These are phyloP conservation scores for Malus hybrid DNA, from an alignment of 331 rosid species.

Conservation along the genomic window DNA sequence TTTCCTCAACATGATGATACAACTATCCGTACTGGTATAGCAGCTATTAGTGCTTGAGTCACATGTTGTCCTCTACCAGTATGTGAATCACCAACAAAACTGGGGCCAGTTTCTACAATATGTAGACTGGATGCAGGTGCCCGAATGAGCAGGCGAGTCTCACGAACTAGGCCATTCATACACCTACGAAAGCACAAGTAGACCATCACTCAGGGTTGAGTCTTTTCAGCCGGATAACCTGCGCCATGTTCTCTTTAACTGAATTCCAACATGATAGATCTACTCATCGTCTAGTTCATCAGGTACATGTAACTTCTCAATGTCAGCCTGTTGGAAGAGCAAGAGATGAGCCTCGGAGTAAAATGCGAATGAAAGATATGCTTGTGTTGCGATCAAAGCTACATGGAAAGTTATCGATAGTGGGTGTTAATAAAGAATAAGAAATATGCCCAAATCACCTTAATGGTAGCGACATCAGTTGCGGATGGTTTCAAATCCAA, in stretches of 20 bases:
- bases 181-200: slow-evolving; percentile 62
- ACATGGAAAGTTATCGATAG: neutral
- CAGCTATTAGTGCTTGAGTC: neutral
- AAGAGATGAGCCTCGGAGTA: neutral
- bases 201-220: slow-evolving; percentile 21
- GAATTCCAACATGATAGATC: slow-evolving; percentile 13
- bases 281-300: slow-evolving; percentile 88
- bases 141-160: slow-evolving; percentile 14
- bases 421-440: neutral
- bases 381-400: neutral
- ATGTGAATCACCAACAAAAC: slow-evolving; percentile 36
- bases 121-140: slow-evolving; percentile 8
- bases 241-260: slow-evolving; percentile 12
- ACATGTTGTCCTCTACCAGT: slow-evolving; percentile 25
- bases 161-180: neutral
- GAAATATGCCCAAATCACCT: slow-evolving; percentile 48
- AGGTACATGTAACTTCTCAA: slow-evolving; percentile 92
- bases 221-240: slow-evolving; percentile 11
- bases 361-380: neutral
- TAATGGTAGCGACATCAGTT: slow-evolving; percentile 86
- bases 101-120: slow-evolving; percentile 23
- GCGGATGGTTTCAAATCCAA: slow-evolving; percentile 97
- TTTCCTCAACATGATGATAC: slow-evolving; percentile 15
- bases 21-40: neutral
- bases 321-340: slow-evolving; percentile 66